Percentiles rank a stretch among this genome's conserved stretches.
These are phyloP conservation scores for Rhexocercosporidium sp. DNA, from an alignment of 2,329 filamentous ascomycete species.

Conservation along the genomic window DNA sequence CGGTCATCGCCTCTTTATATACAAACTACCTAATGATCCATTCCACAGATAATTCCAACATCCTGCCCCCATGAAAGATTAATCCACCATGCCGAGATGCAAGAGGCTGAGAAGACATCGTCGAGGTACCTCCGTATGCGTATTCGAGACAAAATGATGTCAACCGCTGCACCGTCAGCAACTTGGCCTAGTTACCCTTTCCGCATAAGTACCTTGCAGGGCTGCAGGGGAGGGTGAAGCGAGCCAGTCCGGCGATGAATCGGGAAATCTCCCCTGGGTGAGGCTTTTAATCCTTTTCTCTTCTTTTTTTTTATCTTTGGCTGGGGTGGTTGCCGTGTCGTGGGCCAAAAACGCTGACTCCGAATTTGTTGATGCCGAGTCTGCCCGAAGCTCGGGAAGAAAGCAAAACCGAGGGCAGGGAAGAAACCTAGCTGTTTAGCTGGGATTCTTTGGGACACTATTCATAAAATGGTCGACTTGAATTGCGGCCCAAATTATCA, in stretches of 20 bases:
- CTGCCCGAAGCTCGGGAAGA: no score
- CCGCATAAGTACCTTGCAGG: no score
- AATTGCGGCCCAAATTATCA: no score
- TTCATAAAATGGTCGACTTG: no score
- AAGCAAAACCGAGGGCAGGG: no score
- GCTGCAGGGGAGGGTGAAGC: neutral
- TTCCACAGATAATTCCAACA: neutral
- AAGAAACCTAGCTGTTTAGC: no score
- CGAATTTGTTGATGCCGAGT: no score
- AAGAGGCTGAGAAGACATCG: neutral
- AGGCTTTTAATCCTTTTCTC: neutral
- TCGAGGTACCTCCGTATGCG: neutral
- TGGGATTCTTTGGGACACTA: no score
- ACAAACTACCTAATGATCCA: neutral
- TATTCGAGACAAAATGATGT: slow-evolving; percentile 4
- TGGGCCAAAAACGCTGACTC: neutral
- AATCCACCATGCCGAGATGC: slow-evolving; percentile 6
- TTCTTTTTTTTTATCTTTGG: neutral
- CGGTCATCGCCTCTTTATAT: neutral
- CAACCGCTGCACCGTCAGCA: neutral
- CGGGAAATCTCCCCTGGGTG: neutral
- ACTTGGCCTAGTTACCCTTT: neutral
- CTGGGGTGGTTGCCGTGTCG: neutral
- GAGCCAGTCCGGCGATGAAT: slow-evolving; percentile 1
- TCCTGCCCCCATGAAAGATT: neutral